Base-by-base conservation (phyloP, 1,284 basidiomycete species). In the Pseudomicrostroma phylloplanum region DNA sequence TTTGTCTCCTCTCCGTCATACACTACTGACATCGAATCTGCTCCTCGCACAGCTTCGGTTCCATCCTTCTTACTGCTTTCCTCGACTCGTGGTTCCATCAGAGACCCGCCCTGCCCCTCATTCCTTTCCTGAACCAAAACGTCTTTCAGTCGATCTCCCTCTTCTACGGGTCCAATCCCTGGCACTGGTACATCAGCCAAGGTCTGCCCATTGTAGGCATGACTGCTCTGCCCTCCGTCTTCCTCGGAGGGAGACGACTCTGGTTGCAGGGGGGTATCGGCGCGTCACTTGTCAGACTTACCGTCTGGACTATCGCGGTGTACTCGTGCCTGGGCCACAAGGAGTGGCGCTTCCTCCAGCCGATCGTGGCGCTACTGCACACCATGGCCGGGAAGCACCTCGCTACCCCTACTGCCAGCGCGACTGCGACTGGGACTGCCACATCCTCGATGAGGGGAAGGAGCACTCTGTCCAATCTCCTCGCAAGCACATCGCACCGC, bases 341-440 rank as follows among this genome's bases (percentile, higher is more conserved):
- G 71, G 96, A 99, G 82, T 96, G 92, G 89, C 83, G 96, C 2
- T 98, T 99, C 80, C 81, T 98, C 2, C 94, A 97, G 70, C 92
- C 93, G 0, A 77, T 97, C 3, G 82, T 97, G 0, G 92, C 94
- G 0, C 80, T 91, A n/a, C 81, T 96, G 49, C 87, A 93, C 67
- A 73, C 94, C 25, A 84, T 96, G 61, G 89, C 26, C 82, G 91
- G 0, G 0, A 25, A 43, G 0, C 59, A 55, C 0, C 41, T 71
- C 12, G 65, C 49, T 4, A 15, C 51, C 13, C 25, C 15, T 15
- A 15, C 13, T 25, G 4, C 21, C 17, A 54, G 26, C 21, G 46
- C 25, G 41, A 55, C 13, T 41, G 30, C 30, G 4, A 3, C 30
- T 36, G 30, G 4, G 4, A 36, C 4, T 9, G 30, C 30, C 30